Evolutionary conservation across 768 basidiomycete genomes (phyloP).

Genomic region (Sarcodon aspratus): DNA sequence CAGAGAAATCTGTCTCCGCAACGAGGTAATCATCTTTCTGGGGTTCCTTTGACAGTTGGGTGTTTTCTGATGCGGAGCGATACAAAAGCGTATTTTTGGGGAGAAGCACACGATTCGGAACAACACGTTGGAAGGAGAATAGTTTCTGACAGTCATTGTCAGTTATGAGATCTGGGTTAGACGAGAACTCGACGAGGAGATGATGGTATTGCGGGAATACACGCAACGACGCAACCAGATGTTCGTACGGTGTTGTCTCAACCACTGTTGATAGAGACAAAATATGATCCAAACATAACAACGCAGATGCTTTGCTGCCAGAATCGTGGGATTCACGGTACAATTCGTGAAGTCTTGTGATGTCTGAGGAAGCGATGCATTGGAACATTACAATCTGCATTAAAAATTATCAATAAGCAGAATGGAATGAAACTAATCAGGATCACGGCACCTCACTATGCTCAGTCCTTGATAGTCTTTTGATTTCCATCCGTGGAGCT

Average conservation of each 20-base stretch:
- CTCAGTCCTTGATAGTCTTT: background rate
- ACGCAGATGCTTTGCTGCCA: conserved; percentile 19
- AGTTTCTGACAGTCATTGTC: conserved; percentile 16
- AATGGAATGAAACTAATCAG: background rate
- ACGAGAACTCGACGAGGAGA: conserved; percentile 18
- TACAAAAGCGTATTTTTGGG: background rate
- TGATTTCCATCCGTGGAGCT: background rate
- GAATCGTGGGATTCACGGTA: background rate
- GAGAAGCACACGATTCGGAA: background rate
- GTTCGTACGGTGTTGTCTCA: conserved; percentile 11
- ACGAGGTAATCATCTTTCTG: conserved; percentile 19
- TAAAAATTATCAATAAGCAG: background rate
- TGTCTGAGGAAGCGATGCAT: background rate
- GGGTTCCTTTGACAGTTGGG: conserved; percentile 13
- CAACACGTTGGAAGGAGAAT: conserved; percentile 20
- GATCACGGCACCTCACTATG: background rate
- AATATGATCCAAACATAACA: conserved; percentile 32
- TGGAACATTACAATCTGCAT: background rate
- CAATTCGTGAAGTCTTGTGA: background rate
- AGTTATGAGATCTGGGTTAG: conserved; percentile 16
- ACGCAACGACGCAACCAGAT: conserved; percentile 15
- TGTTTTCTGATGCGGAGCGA: background rate
- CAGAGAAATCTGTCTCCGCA: conserved; percentile 20
- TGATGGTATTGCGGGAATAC: conserved; percentile 23
- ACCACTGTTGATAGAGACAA: conserved; percentile 14